A percentile compares a stretch with the other conserved stretches of the same genome.
These are phyloP conservation scores for Hordeum pubiflorum DNA, from an alignment of 202 grass and related monocot genomes.

Conservation along the genomic window DNA sequence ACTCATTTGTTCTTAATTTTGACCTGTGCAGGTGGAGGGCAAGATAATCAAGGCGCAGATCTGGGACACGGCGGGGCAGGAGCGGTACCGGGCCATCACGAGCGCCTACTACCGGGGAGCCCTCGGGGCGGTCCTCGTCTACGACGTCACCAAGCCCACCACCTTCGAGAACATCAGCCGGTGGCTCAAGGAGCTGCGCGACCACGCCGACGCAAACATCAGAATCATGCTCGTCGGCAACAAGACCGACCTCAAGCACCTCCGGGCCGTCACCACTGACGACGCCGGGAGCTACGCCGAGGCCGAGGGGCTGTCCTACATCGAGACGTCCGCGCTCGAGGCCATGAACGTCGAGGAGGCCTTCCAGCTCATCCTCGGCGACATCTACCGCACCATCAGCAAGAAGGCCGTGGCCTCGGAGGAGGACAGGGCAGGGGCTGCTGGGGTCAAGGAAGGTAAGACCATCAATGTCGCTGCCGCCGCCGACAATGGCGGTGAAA, in stretches of 20 bases:
- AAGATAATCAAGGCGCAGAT: conserved; percentile 93
- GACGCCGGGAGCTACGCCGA: conserved; percentile 48
- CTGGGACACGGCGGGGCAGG: conserved; percentile 87
- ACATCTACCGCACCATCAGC: conserved; percentile 69
- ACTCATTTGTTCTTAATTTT: neutral
- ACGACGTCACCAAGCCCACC: conserved; percentile 80
- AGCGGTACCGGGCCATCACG: conserved; percentile 78
- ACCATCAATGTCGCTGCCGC: conserved; percentile 48
- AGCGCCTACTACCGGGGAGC: conserved; percentile 88
- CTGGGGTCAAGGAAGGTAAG: conserved; percentile 65
- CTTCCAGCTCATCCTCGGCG: conserved; percentile 73
- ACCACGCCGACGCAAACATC: conserved; percentile 75
- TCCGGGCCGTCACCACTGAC: conserved; percentile 44
- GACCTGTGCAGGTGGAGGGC: conserved; percentile 47
- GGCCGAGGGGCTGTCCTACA: conserved; percentile 66
- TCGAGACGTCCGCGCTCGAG: conserved; percentile 78
- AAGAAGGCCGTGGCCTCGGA: conserved; percentile 55
- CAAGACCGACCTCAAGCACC: conserved; percentile 77
- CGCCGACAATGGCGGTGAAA: conserved; percentile 21
- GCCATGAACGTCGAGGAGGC: conserved; percentile 74
- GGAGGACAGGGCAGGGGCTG: conserved; percentile 19
- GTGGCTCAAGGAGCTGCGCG: conserved; percentile 88
- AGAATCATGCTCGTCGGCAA: conserved; percentile 81
- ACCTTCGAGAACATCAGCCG: conserved; percentile 78
- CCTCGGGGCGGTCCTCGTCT: conserved; percentile 69